Evolutionary conservation across 2,329 filamentous ascomycete genomes (phyloP).

Genomic region (Paraconiothyrium sp.): DNA sequence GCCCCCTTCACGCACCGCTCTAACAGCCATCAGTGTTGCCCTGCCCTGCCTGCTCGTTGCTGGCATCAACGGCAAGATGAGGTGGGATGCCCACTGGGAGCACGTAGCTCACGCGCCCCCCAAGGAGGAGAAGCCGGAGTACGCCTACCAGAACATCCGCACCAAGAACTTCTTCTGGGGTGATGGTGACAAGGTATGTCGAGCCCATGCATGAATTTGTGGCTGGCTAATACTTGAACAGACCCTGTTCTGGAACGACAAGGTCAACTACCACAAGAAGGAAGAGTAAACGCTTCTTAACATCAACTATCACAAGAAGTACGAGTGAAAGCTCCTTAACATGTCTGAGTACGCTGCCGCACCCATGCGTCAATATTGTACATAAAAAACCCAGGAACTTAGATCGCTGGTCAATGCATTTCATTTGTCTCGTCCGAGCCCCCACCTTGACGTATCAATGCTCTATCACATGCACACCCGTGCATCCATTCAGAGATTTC

Average conservation of each 20-base stretch:
- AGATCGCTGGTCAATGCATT: conserved; percentile 40
- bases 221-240: conserved; percentile 30
- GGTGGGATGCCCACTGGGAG: conserved; percentile 97
- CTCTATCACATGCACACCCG: background rate
- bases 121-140: conserved; percentile 90
- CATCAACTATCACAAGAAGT: background rate
- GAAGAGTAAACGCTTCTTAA: conserved; percentile 62
- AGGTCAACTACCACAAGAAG: conserved; percentile 97
- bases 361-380: conserved; percentile 24
- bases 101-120: conserved; percentile 88
- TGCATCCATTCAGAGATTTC: no score
- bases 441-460: background rate
- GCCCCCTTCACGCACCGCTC: conserved; percentile 16
- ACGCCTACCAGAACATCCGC: conserved; percentile 97
- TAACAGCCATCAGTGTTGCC: conserved; percentile 69
- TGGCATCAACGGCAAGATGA: conserved; percentile 82
- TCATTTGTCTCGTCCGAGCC: conserved; percentile 37
- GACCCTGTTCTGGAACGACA: conserved; percentile 82
- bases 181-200: conserved; percentile 87
- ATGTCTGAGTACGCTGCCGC: background rate
- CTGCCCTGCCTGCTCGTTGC: conserved; percentile 77
- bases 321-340: conserved; percentile 58
- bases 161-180: conserved; percentile 96
- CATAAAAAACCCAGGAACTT: conserved; percentile 32
- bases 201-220: background rate